A percentile compares a stretch with the other conserved stretches of the same genome.
phyloP scores from a whole-genome alignment of 768 basidiomycete genomes.

The Mycena galericulata region DNA sequence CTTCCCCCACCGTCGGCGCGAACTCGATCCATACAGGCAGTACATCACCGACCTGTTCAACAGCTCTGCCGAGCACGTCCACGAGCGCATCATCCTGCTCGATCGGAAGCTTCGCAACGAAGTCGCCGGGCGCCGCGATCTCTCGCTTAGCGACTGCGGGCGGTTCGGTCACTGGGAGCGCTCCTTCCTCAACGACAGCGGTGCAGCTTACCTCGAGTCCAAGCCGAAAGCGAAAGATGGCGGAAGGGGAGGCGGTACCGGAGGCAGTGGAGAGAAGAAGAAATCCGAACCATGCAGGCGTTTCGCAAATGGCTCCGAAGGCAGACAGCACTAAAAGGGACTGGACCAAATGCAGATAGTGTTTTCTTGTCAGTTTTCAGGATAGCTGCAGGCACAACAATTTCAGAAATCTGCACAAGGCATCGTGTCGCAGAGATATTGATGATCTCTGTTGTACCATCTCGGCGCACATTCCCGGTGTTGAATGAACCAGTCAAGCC shows the following conservation, averaged over 20 bases:
- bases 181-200: conserved; percentile 20
- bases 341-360: background rate
- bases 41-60: conserved; percentile 42
- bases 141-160: conserved; percentile 38
- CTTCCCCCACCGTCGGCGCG: conserved; percentile 37
- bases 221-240: conserved; percentile 6
- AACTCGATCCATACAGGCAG: conserved; percentile 38
- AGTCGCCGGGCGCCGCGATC: conserved; percentile 23
- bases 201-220: background rate
- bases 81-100: conserved; percentile 39
- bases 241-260: no score
- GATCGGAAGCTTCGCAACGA: conserved; percentile 41
- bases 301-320: conserved; percentile 3
- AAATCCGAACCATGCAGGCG: no score
- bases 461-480: no score
- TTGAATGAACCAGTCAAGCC: background rate
- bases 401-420: background rate
- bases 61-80: background rate
- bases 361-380: background rate
- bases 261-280: no score
- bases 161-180: conserved; percentile 10
- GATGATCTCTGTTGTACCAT: no score
- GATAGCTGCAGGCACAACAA: background rate
- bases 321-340: background rate
- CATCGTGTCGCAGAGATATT: background rate